These are phyloP conservation scores for Ceratocystis albifundus DNA, from an alignment of 2,329 filamentous ascomycete species.

Conservation along the genomic window DNA sequence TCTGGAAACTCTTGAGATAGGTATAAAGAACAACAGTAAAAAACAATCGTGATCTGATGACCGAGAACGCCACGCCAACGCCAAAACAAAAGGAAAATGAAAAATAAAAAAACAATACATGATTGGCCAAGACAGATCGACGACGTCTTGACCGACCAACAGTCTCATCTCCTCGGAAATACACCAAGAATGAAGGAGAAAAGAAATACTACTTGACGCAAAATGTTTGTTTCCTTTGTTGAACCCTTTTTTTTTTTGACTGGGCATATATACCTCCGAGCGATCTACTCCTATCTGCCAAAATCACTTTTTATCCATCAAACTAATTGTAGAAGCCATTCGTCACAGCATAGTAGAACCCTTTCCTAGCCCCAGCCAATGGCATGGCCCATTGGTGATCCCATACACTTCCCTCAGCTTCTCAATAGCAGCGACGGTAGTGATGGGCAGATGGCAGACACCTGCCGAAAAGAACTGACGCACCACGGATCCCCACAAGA, in stretches of 20 bases:
- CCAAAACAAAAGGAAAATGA: neutral
- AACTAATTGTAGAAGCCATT: conserved; percentile 18
- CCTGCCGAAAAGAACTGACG: conserved; percentile 20
- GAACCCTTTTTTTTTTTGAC: conserved; percentile 8
- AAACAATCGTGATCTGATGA: neutral
- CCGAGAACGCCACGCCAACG: neutral
- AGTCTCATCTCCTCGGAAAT: neutral
- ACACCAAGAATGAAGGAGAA: neutral
- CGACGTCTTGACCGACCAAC: neutral
- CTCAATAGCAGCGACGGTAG: conserved; percentile 20
- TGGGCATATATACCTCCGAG: conserved; percentile 1
- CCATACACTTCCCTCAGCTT: conserved; percentile 22
- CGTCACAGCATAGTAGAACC: conserved; percentile 22
- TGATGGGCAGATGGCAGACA: conserved; percentile 18
- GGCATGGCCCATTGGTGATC: conserved; percentile 22
- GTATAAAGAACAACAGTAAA: conserved; percentile 2
- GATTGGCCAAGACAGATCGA: neutral
- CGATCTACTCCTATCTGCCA: conserved; percentile 13
- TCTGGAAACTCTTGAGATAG: neutral
- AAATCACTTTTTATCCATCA: conserved; percentile 7
- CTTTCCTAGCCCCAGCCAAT: conserved; percentile 23
- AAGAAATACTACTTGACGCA: neutral
- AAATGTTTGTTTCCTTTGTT: conserved; percentile 15
- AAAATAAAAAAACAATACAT: neutral
- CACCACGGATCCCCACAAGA: conserved; percentile 14